Conservation (phyloP, 2,329 filamentous ascomycete species). For the Chrysoporthe cubensis region DNA sequence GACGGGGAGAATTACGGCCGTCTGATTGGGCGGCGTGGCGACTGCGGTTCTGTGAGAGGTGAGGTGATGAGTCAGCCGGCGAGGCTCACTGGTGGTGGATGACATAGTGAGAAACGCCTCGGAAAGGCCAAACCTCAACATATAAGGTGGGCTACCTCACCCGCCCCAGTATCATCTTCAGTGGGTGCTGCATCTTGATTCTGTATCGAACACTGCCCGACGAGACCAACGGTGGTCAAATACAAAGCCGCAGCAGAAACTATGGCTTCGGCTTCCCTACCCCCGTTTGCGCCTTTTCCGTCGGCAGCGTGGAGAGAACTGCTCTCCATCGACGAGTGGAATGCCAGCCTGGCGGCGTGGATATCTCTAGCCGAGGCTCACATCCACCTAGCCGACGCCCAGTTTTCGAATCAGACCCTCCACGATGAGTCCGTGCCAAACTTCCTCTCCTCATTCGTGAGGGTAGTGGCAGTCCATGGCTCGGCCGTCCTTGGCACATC, state of each 20-base stretch:
- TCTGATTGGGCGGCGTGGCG: neutral
- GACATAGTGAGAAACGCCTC: neutral
- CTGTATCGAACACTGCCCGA: neutral
- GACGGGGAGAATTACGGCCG: neutral
- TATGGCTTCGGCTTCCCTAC: slow-evolving; percentile 55
- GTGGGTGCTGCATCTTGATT: neutral
- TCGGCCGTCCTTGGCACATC: slow-evolving; percentile 41
- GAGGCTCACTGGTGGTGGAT: slow-evolving; percentile 8
- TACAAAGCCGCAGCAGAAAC: neutral
- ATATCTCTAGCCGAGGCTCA: slow-evolving; percentile 67
- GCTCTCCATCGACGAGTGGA: slow-evolving; percentile 74
- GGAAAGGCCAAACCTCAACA: neutral
- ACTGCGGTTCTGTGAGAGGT: neutral
- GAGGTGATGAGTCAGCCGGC: slow-evolving; percentile 29
- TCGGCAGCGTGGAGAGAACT: slow-evolving; percentile 66
- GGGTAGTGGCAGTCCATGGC: slow-evolving; percentile 52
- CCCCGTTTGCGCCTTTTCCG: slow-evolving; percentile 79
- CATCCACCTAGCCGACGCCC: slow-evolving; percentile 58
- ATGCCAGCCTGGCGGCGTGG: slow-evolving; percentile 78
- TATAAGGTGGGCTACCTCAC: neutral
- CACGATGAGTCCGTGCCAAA: slow-evolving; percentile 61
- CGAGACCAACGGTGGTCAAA: neutral
- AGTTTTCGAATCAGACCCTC: slow-evolving; percentile 55
- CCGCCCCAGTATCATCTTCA: neutral
- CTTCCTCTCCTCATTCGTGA: slow-evolving; percentile 72